Percentiles rank a stretch among this genome's conserved stretches.
These are phyloP conservation scores for Yarrowia galli DNA, from an alignment of 1,139 yeast genomes.

Conservation along the genomic window DNA sequence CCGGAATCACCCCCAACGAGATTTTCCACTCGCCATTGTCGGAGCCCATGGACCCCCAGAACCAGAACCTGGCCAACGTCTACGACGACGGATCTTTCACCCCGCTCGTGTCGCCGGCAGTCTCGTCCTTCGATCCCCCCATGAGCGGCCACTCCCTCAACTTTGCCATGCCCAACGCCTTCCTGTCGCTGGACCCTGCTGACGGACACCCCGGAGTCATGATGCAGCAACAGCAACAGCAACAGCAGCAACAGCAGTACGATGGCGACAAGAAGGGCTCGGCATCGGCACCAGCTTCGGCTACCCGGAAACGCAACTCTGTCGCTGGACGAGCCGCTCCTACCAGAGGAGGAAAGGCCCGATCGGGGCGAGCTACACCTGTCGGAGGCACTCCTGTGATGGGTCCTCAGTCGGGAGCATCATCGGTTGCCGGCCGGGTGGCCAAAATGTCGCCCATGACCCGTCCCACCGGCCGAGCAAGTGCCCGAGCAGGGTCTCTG, in stretches of 20 bases:
- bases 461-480: constrained; percentile 42
- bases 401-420: constrained; percentile 31
- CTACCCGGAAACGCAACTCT: constrained; percentile 40
- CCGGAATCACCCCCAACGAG: constrained; percentile 39
- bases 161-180: constrained; percentile 49
- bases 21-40: constrained; percentile 40
- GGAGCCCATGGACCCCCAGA: constrained; percentile 37
- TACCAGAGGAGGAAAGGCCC: constrained; percentile 41
- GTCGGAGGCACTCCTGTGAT: constrained; percentile 40
- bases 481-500: constrained; percentile 27
- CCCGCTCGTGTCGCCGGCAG: constrained; percentile 78
- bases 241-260: constrained; percentile 3
- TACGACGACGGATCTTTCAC: constrained; percentile 56
- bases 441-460: constrained; percentile 44
- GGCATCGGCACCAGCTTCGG: constrained; percentile 43
- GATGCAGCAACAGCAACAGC: constrained; percentile 23
- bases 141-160: constrained; percentile 44
- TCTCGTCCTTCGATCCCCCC: constrained; percentile 64
- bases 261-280: constrained; percentile 41
- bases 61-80: constrained; percentile 39
- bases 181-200: constrained; percentile 54
- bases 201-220: background rate
- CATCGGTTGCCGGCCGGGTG: constrained; percentile 40
- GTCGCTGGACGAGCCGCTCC: constrained; percentile 34
- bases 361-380: constrained; percentile 39